Evolutionary conservation across 2,329 filamentous ascomycete species (phyloP).

Genomic region (Fusarium neocosmosporiellum): DNA sequence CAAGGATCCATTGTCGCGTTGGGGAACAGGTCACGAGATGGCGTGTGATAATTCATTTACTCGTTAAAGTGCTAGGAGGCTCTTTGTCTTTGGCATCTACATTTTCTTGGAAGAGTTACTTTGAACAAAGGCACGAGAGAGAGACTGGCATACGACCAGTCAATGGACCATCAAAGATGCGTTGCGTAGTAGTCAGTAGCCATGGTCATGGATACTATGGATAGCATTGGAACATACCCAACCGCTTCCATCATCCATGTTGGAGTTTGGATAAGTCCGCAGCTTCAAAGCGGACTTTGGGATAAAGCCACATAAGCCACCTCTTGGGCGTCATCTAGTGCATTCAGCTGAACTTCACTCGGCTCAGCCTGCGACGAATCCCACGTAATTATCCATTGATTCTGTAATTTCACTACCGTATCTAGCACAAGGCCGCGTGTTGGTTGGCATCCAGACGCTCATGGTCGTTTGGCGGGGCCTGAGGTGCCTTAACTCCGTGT

Average conservation of each 20-base stretch:
- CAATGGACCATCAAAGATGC: not conserved
- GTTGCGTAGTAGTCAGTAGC: not conserved
- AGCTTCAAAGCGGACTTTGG: not conserved
- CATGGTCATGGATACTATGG: not conserved
- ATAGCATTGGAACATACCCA: constrained; percentile 15
- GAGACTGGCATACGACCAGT: not conserved
- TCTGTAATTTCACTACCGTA: not conserved
- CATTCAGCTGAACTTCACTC: not conserved
- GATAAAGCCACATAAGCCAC: constrained; percentile 16
- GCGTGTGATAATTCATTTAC: not conserved
- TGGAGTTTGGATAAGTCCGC: constrained; percentile 23
- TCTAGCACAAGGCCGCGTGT: constrained; percentile 8
- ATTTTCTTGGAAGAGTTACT: not conserved
- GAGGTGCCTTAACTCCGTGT: constrained; percentile 33
- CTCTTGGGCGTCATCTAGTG: not conserved
- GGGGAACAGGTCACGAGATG: not conserved
- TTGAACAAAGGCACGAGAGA: not conserved
- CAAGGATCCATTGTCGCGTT: not conserved
- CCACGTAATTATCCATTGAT: constrained; percentile 1
- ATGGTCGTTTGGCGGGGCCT: constrained; percentile 20
- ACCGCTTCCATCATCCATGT: constrained; percentile 11
- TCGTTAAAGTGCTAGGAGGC: not conserved
- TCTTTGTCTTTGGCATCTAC: not conserved
- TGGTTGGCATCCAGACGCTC: constrained; percentile 30
- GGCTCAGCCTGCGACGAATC: constrained; percentile 21